phyloP scores from a whole-genome alignment of 345 rosid species.

The Populus alba region DNA sequence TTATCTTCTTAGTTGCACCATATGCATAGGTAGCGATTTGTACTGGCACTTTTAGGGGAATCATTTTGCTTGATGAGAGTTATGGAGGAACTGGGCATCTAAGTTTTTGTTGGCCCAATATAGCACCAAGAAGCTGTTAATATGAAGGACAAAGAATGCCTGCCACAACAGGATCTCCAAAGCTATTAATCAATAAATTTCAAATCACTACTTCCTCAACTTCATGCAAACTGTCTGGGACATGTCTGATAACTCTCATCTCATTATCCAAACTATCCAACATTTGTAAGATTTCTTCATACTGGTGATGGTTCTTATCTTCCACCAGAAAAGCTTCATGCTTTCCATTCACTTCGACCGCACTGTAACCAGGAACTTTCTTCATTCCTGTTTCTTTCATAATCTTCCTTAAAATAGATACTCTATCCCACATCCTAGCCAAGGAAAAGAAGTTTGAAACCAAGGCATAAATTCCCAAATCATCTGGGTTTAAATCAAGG shows the following conservation, averaged over 20 bases:
- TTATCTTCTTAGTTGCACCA: neutral
- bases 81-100: neutral
- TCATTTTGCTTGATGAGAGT: neutral
- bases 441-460: slow-evolving; percentile 69
- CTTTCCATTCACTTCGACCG: slow-evolving; percentile 55
- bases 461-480: slow-evolving; percentile 52
- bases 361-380: slow-evolving; percentile 69
- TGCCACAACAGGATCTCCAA: neutral
- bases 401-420: slow-evolving; percentile 49
- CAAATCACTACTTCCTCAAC: neutral
- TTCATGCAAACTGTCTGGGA: slow-evolving; percentile 3
- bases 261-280: slow-evolving; percentile 43
- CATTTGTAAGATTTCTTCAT: slow-evolving; percentile 34
- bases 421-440: slow-evolving; percentile 55
- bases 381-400: slow-evolving; percentile 52
- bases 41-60: neutral
- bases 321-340: slow-evolving; percentile 56
- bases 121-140: neutral
- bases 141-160: neutral
- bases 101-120: neutral
- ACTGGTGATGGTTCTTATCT: slow-evolving; percentile 54
- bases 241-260: slow-evolving; percentile 34
- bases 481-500: slow-evolving; percentile 53
- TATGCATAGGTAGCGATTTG: neutral
- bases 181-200: neutral